These are phyloP conservation scores for Erythrobasidium yunnanense DNA, from an alignment of 768 basidiomycete species.

Conservation along the genomic window DNA sequence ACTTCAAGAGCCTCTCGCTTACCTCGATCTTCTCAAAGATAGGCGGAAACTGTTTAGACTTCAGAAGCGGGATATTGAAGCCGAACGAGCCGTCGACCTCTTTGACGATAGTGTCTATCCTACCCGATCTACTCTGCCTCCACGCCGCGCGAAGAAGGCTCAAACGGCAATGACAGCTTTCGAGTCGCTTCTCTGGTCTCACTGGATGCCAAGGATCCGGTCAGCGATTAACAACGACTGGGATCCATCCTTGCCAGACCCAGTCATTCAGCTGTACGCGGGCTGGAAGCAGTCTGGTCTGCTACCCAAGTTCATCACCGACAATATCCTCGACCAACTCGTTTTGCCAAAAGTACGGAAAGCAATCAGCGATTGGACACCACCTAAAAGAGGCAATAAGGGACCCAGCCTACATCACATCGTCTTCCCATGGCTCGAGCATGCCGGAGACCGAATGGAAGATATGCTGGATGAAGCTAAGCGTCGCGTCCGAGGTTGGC, in stretches of 20 bases:
- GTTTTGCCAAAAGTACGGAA: conserved; percentile 83
- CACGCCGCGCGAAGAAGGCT: conserved; percentile 6
- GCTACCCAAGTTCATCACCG: conserved; percentile 78
- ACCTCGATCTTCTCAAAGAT: conserved; percentile 39
- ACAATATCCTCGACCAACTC: conserved; percentile 92
- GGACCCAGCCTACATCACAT: conserved; percentile 58
- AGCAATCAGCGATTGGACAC: conserved; percentile 72
- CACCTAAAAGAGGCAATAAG: conserved; percentile 36
- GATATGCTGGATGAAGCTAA: conserved; percentile 75
- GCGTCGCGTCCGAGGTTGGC: conserved; percentile 66
- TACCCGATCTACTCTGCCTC: background rate
- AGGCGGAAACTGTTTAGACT: conserved; percentile 42
- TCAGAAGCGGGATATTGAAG: conserved; percentile 13
- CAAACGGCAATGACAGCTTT: conserved; percentile 71
- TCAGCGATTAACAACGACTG: conserved; percentile 91
- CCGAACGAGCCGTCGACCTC: conserved; percentile 16
- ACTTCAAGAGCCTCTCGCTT: conserved; percentile 56
- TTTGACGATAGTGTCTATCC: background rate
- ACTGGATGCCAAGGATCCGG: conserved; percentile 91
- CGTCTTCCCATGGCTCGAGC: conserved; percentile 91
- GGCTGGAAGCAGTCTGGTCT: conserved; percentile 61
- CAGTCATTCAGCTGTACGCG: conserved; percentile 73
- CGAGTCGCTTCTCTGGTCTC: conserved; percentile 84
- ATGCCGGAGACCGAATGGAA: conserved; percentile 65
- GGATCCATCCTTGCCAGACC: conserved; percentile 59